phyloP scores from a whole-genome alignment of 306 rosid species.

The Argentina anserina region DNA sequence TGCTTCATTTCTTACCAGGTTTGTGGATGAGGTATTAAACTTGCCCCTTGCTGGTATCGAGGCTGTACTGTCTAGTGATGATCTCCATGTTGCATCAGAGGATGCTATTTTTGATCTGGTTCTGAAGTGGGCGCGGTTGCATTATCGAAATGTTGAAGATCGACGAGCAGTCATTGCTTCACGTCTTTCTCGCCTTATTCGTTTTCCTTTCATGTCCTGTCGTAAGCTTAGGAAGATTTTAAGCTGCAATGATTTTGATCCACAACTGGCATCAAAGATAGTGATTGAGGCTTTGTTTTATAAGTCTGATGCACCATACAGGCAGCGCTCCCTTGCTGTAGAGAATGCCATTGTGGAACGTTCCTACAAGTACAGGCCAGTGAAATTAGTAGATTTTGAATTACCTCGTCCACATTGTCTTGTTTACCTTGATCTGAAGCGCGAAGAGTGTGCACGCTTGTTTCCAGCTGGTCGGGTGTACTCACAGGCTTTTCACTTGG shows the following conservation, averaged over 20 bases:
- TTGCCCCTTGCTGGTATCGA: constrained; percentile 53
- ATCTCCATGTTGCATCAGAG: constrained; percentile 45
- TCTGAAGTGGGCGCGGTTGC: constrained; percentile 42
- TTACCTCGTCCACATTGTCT: constrained; percentile 32
- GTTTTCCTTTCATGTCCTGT: constrained; percentile 50
- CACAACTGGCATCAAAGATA: constrained; percentile 35
- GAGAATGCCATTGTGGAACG: constrained; percentile 38
- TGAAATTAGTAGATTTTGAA: constrained; percentile 43
- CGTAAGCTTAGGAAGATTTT: constrained; percentile 43
- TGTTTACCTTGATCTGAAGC: constrained; percentile 45
- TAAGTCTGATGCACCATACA: constrained; percentile 40
- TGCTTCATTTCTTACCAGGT: constrained; percentile 24
- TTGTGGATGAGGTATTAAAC: constrained; percentile 38
- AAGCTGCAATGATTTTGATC: constrained; percentile 35
- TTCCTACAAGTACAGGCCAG: constrained; percentile 37
- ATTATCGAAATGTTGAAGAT: constrained; percentile 39
- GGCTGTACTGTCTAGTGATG: constrained; percentile 43
- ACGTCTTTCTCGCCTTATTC: constrained; percentile 37
- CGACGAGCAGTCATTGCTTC: constrained; percentile 33
- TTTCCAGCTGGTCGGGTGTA: constrained; percentile 39
- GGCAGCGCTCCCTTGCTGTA: constrained; percentile 28
- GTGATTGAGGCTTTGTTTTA: constrained; percentile 52
- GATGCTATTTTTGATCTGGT: constrained; percentile 42
- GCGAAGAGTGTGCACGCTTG: constrained; percentile 33
- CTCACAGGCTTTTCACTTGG: constrained; percentile 38